Conservation (phyloP, 805 yeast species). For the Hanseniaspora mollemarum region DNA sequence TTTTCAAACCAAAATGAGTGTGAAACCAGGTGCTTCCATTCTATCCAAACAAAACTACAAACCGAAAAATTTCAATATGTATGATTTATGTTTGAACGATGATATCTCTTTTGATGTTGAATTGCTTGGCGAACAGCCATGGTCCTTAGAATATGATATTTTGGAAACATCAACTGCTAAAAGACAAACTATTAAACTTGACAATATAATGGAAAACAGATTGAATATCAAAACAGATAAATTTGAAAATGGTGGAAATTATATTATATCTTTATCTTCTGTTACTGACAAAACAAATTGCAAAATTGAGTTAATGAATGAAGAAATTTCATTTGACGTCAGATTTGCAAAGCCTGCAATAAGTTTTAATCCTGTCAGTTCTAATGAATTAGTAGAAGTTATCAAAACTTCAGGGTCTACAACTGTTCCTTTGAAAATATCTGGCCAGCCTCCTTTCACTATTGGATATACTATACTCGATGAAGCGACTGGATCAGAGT, state of each 20-base stretch:
- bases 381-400: conserved; percentile 31
- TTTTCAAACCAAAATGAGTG: conserved; percentile 60
- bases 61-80: conserved; percentile 16
- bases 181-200: conserved; percentile 35
- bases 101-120: conserved; percentile 40
- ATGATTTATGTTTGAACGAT: conserved; percentile 39
- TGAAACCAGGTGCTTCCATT: conserved; percentile 37
- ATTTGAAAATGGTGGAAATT: conserved; percentile 60
- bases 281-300: conserved; percentile 72
- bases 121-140: conserved; percentile 74
- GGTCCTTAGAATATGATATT: conserved; percentile 55
- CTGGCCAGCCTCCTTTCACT: conserved; percentile 47
- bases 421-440: conserved; percentile 47
- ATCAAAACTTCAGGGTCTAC: conserved; percentile 53
- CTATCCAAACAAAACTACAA: conserved; percentile 17
- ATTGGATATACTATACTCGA: conserved; percentile 27
- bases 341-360: conserved; percentile 58
- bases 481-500: neutral
- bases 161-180: conserved; percentile 44
- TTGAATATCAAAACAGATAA: conserved; percentile 43
- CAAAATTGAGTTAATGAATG: conserved; percentile 52
- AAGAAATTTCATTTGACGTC: conserved; percentile 56
- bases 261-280: conserved; percentile 48
- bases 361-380: conserved; percentile 32
- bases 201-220: conserved; percentile 31